Evolutionary conservation across 2,329 filamentous ascomycete species (phyloP).

Genomic region (Aspergillus melleus): DNA sequence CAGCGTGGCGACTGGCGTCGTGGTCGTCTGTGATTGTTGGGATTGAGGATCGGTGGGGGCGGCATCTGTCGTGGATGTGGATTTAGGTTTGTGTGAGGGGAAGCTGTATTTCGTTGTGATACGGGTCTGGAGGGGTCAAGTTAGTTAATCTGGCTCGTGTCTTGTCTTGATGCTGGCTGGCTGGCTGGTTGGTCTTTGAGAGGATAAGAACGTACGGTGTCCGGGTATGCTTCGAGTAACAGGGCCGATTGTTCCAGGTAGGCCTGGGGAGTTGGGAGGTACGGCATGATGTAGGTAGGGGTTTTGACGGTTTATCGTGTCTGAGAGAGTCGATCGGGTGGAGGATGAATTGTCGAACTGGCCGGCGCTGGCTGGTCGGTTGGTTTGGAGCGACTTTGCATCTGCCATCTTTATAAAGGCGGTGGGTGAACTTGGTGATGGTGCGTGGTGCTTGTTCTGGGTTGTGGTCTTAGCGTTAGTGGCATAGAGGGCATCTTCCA

Average conservation of each 20-base stretch:
- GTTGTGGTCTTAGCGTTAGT: not conserved
- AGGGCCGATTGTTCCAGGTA: conserved; percentile 88
- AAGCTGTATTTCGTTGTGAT: conserved; percentile 93
- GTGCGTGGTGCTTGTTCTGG: not conserved
- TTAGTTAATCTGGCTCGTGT: too few relatives aligned
- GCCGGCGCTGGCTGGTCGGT: not conserved
- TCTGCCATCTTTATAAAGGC: not conserved
- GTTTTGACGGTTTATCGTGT: not conserved
- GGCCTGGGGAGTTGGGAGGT: conserved; percentile 78
- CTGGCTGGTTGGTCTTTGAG: not conserved
- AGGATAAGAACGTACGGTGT: conserved; percentile 61
- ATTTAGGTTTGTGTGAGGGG: conserved; percentile 35
- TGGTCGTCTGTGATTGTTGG: conserved; percentile 29
- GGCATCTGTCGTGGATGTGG: conserved; percentile 28
- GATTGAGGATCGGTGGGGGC: conserved; percentile 10
- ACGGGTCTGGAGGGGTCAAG: conserved; percentile 61
- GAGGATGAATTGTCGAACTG: not conserved
- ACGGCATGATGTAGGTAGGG: conserved; percentile 62
- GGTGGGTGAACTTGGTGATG: not conserved
- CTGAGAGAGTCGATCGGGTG: not conserved
- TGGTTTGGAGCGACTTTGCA: not conserved
- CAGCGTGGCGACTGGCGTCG: conserved; percentile 66
- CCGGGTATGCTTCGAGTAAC: conserved; percentile 81
- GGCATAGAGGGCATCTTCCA: not conserved
- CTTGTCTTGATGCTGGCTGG: too few relatives aligned